Conservation (phyloP, 179 eudicot genomes). For the Dionaea muscipula region DNA sequence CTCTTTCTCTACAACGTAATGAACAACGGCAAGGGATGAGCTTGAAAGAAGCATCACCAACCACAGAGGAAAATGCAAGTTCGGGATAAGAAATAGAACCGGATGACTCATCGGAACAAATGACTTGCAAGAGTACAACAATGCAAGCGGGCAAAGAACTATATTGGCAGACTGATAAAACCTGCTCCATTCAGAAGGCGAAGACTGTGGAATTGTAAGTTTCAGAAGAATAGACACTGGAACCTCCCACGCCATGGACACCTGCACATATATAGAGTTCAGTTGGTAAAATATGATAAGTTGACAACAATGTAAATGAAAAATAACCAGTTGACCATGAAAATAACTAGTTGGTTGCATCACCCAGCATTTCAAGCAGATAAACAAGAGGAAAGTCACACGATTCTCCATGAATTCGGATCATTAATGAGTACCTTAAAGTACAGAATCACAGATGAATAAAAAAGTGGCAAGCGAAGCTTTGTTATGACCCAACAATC, state of each 20-base stretch:
- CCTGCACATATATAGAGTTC: slow-evolving; percentile 21
- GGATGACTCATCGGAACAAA: slow-evolving; percentile 65
- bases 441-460: too few species aligned
- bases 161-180: slow-evolving; percentile 79
- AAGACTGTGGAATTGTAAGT: slow-evolving; percentile 68
- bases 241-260: slow-evolving; percentile 62
- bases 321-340: too few species aligned
- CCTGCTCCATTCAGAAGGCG: slow-evolving; percentile 73
- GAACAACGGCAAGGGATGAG: slow-evolving; percentile 60
- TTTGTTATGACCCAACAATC: too few species aligned
- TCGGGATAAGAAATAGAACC: slow-evolving; percentile 47
- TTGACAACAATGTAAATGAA: too few species aligned
- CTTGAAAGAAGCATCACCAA: slow-evolving; percentile 44
- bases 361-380: too few species aligned
- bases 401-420: too few species aligned
- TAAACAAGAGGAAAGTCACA: too few species aligned
- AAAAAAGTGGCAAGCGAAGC: too few species aligned
- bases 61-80: slow-evolving; percentile 71
- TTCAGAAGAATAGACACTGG: slow-evolving; percentile 62
- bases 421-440: too few species aligned
- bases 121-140: slow-evolving; percentile 77
- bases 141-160: slow-evolving; percentile 76
- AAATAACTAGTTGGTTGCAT: too few species aligned
- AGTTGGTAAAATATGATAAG: background rate
- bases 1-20: slow-evolving; percentile 58